Evolutionary conservation across 164 flowering plant species (phyloP).

Genomic region (Litsea cubeba): DNA sequence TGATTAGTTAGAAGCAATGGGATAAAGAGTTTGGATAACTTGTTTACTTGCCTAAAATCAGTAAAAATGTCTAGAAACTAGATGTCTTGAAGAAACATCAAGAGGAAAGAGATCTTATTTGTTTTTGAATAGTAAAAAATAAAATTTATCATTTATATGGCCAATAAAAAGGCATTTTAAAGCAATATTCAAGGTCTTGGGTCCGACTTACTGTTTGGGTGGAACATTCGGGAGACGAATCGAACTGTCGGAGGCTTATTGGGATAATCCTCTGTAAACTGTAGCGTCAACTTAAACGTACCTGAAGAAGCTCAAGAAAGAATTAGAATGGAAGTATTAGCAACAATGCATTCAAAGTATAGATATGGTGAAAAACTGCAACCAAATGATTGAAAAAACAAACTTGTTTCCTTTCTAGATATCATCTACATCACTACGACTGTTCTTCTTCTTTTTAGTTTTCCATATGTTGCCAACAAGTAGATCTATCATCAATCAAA

Average conservation of each 20-base stretch:
- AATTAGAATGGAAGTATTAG: background rate
- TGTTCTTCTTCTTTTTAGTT: too few relatives aligned
- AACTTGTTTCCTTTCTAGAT: background rate
- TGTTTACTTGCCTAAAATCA: background rate
- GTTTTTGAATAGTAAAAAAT: background rate
- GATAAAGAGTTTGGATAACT: background rate
- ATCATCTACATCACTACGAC: too few relatives aligned
- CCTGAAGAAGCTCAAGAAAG: conserved; percentile 18
- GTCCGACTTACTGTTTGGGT: conserved; percentile 34
- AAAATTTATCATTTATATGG: background rate
- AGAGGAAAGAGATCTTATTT: too few relatives aligned
- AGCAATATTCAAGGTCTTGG: background rate
- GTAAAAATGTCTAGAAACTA: background rate
- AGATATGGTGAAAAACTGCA: background rate
- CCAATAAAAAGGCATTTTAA: background rate
- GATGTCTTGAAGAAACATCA: background rate
- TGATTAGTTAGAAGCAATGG: conserved; percentile 1
- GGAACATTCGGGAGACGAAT: conserved; percentile 37
- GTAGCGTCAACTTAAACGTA: conserved; percentile 35
- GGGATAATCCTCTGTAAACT: conserved; percentile 35
- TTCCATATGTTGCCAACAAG: too few relatives aligned
- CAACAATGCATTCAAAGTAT: background rate
- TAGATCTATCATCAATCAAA: too few relatives aligned
- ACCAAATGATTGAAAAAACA: background rate
- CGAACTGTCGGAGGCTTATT: conserved; percentile 36